A percentile compares a stretch with the other conserved stretches of the same genome.
These are phyloP conservation scores for Huntiella savannae DNA, from an alignment of 2,329 filamentous ascomycete species.

Conservation along the genomic window DNA sequence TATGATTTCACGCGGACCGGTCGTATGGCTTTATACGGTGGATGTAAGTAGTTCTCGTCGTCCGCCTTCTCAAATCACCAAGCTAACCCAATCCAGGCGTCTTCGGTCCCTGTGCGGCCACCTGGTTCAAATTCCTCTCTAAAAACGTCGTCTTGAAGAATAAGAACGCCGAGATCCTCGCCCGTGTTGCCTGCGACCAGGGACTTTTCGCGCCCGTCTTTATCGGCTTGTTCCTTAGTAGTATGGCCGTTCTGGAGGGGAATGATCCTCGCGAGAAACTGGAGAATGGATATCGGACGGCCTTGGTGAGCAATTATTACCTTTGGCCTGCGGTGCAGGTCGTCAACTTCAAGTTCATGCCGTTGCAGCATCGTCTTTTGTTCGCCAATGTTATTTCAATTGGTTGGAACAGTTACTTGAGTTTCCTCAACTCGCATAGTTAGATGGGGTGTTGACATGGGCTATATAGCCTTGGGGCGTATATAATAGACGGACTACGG, in stretches of 20 bases:
- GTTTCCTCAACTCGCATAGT: constrained; percentile 35
- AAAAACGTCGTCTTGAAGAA: constrained; percentile 44
- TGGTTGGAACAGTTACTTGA: constrained; percentile 47
- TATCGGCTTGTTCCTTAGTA: constrained; percentile 61
- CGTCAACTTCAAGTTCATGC: constrained; percentile 74
- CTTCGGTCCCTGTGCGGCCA: constrained; percentile 75
- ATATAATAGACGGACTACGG: constrained; percentile 1
- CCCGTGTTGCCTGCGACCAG: constrained; percentile 68
- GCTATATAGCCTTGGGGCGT: neutral
- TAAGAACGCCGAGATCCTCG: constrained; percentile 50
- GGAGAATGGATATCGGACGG: constrained; percentile 46
- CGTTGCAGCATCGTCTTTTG: constrained; percentile 63
- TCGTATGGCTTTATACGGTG: constrained; percentile 66
- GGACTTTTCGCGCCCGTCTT: constrained; percentile 67
- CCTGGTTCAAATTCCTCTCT: constrained; percentile 69
- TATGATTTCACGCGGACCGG: constrained; percentile 57
- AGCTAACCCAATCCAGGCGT: constrained; percentile 25
- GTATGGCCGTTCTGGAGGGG: constrained; percentile 71
- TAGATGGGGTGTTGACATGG: constrained; percentile 6
- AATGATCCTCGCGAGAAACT: constrained; percentile 43
- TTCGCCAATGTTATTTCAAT: constrained; percentile 68
- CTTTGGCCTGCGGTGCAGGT: constrained; percentile 76
- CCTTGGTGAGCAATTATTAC: constrained; percentile 68
- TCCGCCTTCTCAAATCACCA: neutral
- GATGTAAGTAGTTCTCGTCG: constrained; percentile 31